These are phyloP conservation scores for Sicyos edulis DNA, from an alignment of 306 rosid species.

Conservation along the genomic window DNA sequence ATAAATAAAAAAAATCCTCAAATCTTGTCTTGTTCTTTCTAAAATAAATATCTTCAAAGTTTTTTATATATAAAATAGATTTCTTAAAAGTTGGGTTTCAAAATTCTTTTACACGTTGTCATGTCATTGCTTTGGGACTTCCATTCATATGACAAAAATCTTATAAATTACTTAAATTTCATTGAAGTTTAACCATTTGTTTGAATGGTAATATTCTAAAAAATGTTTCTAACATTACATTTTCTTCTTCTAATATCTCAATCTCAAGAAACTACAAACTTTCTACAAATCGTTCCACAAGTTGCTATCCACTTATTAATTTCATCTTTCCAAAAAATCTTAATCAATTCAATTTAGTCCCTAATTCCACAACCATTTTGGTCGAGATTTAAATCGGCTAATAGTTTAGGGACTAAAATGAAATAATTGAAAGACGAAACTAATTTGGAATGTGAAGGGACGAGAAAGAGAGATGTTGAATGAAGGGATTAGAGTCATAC, in stretches of 20 bases:
- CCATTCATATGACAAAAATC: not conserved
- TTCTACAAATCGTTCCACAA: not conserved
- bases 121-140: not conserved
- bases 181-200: not conserved
- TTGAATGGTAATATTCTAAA: not conserved
- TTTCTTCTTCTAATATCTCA: not conserved
- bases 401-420: not conserved
- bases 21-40: not conserved
- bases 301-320: not conserved
- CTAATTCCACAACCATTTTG: not conserved
- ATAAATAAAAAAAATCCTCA: not conserved
- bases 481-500: conserved; percentile 31
- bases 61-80: not conserved
- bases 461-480: not conserved
- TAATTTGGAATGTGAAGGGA: not conserved
- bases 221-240: not conserved
- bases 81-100: not conserved
- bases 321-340: not conserved
- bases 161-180: too few species aligned
- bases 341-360: not conserved
- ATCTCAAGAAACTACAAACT: not conserved
- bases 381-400: too few species aligned
- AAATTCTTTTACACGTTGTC: not conserved
- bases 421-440: not conserved
- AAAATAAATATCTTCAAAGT: not conserved